phyloP scores from a whole-genome alignment of 2,329 filamentous ascomycete species.

The Teratosphaeria pseudoeucalypti region DNA sequence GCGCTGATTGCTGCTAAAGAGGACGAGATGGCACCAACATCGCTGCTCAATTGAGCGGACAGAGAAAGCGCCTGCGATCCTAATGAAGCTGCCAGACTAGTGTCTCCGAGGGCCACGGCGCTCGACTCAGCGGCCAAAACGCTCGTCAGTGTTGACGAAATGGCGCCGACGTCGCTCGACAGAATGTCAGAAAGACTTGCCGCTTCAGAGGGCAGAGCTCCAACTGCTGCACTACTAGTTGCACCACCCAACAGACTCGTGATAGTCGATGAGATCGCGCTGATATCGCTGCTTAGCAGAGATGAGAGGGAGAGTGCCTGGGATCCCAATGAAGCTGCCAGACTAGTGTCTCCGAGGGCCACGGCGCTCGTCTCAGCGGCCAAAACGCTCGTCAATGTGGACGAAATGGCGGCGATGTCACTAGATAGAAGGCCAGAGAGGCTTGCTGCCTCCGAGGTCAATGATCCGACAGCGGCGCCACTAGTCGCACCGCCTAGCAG shows the following conservation, averaged over 20 bases:
- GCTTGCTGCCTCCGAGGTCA: neutral
- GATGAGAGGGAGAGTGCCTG: neutral
- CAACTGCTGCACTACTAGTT: neutral
- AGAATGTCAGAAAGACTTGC: neutral
- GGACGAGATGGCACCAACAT: neutral
- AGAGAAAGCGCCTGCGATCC: neutral
- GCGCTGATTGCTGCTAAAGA: neutral
- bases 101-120: neutral
- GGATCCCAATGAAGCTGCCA: neutral
- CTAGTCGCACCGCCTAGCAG: neutral
- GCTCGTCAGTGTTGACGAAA: neutral
- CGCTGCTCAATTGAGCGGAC: neutral
- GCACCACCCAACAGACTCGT: neutral
- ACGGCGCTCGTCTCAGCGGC: neutral
- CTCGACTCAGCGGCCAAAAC: neutral
- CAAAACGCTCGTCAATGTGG: neutral
- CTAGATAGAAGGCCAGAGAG: neutral
- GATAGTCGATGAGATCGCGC: neutral
- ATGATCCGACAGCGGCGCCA: neutral
- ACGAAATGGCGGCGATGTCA: neutral
- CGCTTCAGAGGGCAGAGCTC: too few species aligned
- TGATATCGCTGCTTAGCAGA: neutral
- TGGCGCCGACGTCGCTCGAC: neutral
- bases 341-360: neutral
- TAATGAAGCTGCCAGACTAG: neutral